Percentiles rank a stretch among this genome's conserved stretches.
Conservation (phyloP, 805 yeast genomes). For the Cyberlindnera meyerae region DNA sequence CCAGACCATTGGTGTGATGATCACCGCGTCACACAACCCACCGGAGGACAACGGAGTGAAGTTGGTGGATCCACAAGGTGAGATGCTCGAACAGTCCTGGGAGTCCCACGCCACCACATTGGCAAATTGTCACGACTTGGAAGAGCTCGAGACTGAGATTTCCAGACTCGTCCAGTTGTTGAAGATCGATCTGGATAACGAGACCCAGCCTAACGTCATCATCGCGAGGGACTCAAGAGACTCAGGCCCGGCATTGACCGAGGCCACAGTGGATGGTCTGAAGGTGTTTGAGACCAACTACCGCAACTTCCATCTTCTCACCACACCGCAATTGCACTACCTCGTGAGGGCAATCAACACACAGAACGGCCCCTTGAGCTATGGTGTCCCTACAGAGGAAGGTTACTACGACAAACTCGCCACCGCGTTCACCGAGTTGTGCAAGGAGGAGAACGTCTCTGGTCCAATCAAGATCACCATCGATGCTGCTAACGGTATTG, state of each 20-base stretch:
- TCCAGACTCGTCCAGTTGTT: conserved; percentile 34
- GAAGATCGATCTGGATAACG: conserved; percentile 39
- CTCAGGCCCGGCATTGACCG: conserved; percentile 65
- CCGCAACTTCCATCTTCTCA: conserved; percentile 61
- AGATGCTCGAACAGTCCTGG: conserved; percentile 83
- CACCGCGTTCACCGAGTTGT: conserved; percentile 44
- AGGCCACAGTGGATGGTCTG: conserved; percentile 59
- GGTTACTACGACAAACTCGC: conserved; percentile 70
- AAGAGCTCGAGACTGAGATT: conserved; percentile 37
- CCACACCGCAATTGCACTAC: conserved; percentile 95
- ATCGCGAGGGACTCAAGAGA: conserved; percentile 88
- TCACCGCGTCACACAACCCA: conserved; percentile 94
- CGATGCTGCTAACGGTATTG: conserved; percentile 97
- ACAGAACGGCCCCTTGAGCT: conserved; percentile 30
- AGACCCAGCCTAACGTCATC: conserved; percentile 42
- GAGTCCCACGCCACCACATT: conserved; percentile 73
- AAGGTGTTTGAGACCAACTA: conserved; percentile 40
- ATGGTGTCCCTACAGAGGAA: conserved; percentile 57
- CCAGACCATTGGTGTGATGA: conserved; percentile 86
- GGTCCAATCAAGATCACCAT: conserved; percentile 47
- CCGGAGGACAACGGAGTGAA: conserved; percentile 90
- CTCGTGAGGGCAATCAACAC: conserved; percentile 73
- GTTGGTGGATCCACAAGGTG: conserved; percentile 89
- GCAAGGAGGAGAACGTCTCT: conserved; percentile 24
- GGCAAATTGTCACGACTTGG: conserved; percentile 60